Conservation (phyloP, 768 basidiomycete genomes). For the Stropharia rugosoannulata region DNA sequence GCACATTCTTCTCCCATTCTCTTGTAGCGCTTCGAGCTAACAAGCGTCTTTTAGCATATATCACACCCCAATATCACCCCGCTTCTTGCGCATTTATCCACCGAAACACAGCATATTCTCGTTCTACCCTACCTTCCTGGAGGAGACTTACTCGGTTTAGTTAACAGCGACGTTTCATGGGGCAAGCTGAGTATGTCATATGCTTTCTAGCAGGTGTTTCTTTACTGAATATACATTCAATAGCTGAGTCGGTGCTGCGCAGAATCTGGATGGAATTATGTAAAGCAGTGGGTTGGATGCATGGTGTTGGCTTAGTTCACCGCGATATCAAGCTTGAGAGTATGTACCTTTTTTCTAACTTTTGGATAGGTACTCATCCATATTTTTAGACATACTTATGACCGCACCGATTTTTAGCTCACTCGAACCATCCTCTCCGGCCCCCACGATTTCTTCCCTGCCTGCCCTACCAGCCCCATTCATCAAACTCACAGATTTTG, state of each 20-base stretch:
- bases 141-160: conserved; percentile 78
- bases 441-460: conserved; percentile 29
- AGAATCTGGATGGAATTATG: conserved; percentile 78
- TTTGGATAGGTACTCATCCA: conserved; percentile 1
- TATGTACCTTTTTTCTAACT: conserved; percentile 28
- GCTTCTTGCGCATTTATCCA: conserved; percentile 69
- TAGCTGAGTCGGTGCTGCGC: conserved; percentile 51
- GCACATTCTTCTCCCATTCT: neutral
- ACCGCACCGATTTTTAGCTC: conserved; percentile 40
- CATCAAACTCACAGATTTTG: conserved; percentile 87
- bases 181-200: conserved; percentile 29
- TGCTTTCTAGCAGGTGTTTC: conserved; percentile 1
- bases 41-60: conserved; percentile 50
- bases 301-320: conserved; percentile 81
- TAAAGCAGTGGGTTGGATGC: conserved; percentile 85
- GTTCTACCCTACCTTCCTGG: conserved; percentile 76
- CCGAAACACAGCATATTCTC: conserved; percentile 71
- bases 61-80: conserved; percentile 80
- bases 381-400: conserved; percentile 68
- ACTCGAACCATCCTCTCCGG: conserved; percentile 18
- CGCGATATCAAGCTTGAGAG: conserved; percentile 90
- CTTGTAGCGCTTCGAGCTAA: neutral
- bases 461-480: conserved; percentile 51
- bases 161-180: conserved; percentile 56
- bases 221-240: conserved; percentile 1